A percentile compares a stretch with the other conserved stretches of the same genome.
These are phyloP conservation scores for Gracilaria vermiculophylla DNA, from an alignment of 23 red algal species.

Conservation along the genomic window DNA sequence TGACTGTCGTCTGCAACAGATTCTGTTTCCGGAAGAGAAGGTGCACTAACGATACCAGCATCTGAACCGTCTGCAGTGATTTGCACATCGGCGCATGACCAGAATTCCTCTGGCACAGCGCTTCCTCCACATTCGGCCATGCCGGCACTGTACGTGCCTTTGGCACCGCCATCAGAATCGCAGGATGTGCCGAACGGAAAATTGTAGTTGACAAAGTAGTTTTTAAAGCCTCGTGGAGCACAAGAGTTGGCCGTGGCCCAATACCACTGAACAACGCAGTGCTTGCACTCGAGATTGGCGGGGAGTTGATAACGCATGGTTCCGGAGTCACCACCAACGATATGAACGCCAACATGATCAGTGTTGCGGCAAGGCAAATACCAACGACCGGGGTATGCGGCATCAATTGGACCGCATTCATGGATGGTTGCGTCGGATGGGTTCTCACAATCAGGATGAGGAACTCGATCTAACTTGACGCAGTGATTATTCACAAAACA, in stretches of 20 bases:
- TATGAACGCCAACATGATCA: conserved; percentile 18
- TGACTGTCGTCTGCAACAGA: neutral
- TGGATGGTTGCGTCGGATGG: neutral
- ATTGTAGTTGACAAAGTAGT: conserved; percentile 45
- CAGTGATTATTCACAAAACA: conserved; percentile 46
- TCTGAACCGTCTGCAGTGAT: conserved; percentile 14
- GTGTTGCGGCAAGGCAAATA: conserved; percentile 63
- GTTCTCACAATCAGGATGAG: conserved; percentile 16
- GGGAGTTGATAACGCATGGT: conserved; percentile 69
- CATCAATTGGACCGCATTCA: conserved; percentile 62
- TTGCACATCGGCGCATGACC: conserved; percentile 45
- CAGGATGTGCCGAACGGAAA: conserved; percentile 44
- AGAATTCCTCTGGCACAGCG: conserved; percentile 43
- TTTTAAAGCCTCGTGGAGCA: conserved; percentile 38
- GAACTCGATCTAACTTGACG: conserved; percentile 36
- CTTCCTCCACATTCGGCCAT: conserved; percentile 34
- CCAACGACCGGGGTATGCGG: conserved; percentile 52
- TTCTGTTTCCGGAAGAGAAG: neutral
- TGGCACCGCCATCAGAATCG: conserved; percentile 25
- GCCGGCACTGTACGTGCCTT: conserved; percentile 1
- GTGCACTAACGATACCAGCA: neutral
- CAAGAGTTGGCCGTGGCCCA: conserved; percentile 72
- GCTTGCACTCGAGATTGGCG: conserved; percentile 15
- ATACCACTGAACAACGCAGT: conserved; percentile 69
- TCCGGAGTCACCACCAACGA: conserved; percentile 43